Base-by-base conservation (phyloP, 179 eudicot genomes). In the Kewa caespitosa region DNA sequence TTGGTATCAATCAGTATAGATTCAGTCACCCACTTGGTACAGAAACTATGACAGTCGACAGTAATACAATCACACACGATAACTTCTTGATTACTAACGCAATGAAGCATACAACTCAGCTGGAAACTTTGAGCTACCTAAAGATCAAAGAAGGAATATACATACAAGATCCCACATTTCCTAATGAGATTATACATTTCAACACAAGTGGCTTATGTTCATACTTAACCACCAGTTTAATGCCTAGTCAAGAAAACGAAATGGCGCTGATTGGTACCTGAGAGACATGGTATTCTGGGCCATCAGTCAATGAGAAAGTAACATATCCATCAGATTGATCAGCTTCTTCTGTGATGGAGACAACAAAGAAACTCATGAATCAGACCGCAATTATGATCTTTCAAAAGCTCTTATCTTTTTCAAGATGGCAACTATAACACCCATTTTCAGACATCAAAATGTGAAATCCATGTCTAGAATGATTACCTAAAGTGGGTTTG, bases 201-300 rank as follows among this genome's bases (percentile, higher is more conserved):
- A n/a, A n/a, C n/a, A 31, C 31, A 43, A 69, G 27, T 20, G 55
- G 59, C 74, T 74, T 60, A 57, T n/a, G 23, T 46, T 9, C 11
- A 38, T 38, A 27, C 39, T 31, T 63, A 54, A 54, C 6, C 28
- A 14, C 27, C 55, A 54, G 17, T 34, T 67, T 38, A 12, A 39
- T 38, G 10, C 38, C 33, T 7, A 37, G 15, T 25, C 6, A 23
- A 66, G 59, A 8, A 42, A 27, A 61, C 9, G n/a, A 38, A 61
- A 11, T 25, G 23, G 41, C 41, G 74, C 27, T 22, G 11, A 25
- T 50, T 39, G 18, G 10, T 83, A 95, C 99, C 98, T 95, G 99
- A 55, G 98, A 89, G 81, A 93, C 87, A 79, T 95, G 99, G 82
- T 90, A 95, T 80, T 93, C 99, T 25, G 99, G 99, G 80, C 99